Evolutionary conservation across 176 grass and related monocot species (phyloP), one percentile per base, ranked within the genome.

Genomic region (Oryza glaberrima): DNA sequence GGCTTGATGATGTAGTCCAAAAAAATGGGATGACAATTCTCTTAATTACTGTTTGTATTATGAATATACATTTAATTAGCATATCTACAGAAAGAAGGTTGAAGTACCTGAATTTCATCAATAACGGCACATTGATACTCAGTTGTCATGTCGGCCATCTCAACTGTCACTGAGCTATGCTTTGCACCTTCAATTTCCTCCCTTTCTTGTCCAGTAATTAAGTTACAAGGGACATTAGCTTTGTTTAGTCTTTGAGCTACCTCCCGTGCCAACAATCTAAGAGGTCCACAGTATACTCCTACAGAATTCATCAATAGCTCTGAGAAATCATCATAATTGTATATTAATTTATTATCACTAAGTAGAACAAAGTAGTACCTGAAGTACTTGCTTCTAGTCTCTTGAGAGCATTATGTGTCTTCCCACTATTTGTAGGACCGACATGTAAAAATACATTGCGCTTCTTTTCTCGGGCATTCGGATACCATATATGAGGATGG

Each of bases 361-460:
- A 34, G 45, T 78, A 74, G 2, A 75, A 51, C 63, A 67, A 86
- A 90, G 36, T 17, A 82, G 36, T 87, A 98, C 96, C 96, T 93
- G 93, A 94, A 72, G 93, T 83, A 77, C 96, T 94, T 52, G 77
- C 82, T 90, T 98, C 93, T 83, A 98, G 77, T 65, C 93, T 78
- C 77, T 98, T 95, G 32, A 98, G 93, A 69, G 96, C 96, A 98
- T 87, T 92, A 88, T 94, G 82, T 81, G 96, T 98, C 89, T 95
- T 98, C 4, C 93, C 96, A 90, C 96, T 98, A 35, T 98, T 98
- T 78, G 96, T 98, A 65, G 96, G 96, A 75, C 96, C 89, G 34
- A 98, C 89, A 77, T 98, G 96, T 84, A 98, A 94, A 95, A 94
- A 92, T 44, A 95, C 89, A 87, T 95, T 94, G n/a, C 93, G 89